A percentile compares a stretch with the other conserved stretches of the same genome.
phyloP scores from a whole-genome alignment of 495 filamentous ascomycete genomes.

The Podospora bellae-mahoneyi region DNA sequence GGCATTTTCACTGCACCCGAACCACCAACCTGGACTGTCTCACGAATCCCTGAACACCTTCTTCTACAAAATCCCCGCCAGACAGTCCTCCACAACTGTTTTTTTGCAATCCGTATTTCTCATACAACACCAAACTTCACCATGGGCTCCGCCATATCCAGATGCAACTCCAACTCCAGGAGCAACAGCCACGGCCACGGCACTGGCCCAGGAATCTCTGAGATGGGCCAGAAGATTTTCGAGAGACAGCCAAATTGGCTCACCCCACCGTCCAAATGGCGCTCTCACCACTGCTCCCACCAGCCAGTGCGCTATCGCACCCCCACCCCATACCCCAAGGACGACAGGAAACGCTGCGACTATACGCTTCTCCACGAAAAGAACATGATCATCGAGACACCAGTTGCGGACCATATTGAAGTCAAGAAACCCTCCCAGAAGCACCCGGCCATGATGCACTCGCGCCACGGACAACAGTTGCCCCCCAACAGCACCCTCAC shows the following conservation, averaged over 20 bases:
- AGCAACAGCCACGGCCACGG: neutral
- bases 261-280: constrained; percentile 23
- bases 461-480: constrained; percentile 9
- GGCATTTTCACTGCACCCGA: constrained; percentile 15
- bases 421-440: neutral
- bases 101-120: neutral
- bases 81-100: neutral
- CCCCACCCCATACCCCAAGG: constrained; percentile 32
- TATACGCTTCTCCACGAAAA: constrained; percentile 23
- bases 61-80: constrained; percentile 1
- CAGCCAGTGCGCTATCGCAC: constrained; percentile 30
- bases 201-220: constrained; percentile 12
- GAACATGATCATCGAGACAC: constrained; percentile 18
- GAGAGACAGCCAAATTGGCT: constrained; percentile 34
- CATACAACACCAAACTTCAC: neutral
- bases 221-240: constrained; percentile 27
- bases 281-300: constrained; percentile 12
- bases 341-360: constrained; percentile 20
- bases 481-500: constrained; percentile 12
- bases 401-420: constrained; percentile 17
- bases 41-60: constrained; percentile 1
- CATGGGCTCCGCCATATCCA: constrained; percentile 30
- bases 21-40: neutral
- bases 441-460: neutral
- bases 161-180: constrained; percentile 22